Evolutionary conservation across 495 filamentous ascomycete species (phyloP).

Genomic region (Glonium stellatum): DNA sequence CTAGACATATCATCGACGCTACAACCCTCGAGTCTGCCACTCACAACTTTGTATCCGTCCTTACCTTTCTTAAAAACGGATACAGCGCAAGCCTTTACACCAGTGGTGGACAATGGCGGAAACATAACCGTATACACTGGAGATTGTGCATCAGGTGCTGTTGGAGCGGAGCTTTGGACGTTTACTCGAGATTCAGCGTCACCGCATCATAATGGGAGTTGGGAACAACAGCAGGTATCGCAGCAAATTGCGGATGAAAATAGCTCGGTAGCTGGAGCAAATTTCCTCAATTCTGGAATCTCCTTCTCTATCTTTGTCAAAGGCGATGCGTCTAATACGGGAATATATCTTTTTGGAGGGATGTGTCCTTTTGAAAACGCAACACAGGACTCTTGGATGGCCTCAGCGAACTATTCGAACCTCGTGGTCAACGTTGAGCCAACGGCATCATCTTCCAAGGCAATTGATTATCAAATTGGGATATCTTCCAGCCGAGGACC

Average conservation of each 20-base stretch:
- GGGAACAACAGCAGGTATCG: conserved; percentile 39
- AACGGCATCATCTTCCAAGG: conserved; percentile 26
- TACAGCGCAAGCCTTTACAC: conserved; percentile 47
- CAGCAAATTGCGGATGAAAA: conserved; percentile 30
- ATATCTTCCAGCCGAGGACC: conserved; percentile 45
- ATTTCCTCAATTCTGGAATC: conserved; percentile 60
- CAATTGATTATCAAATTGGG: conserved; percentile 36
- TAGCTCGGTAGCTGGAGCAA: conserved; percentile 44
- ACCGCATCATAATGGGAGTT: conserved; percentile 49
- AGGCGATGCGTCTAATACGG: conserved; percentile 43
- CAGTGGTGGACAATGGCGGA: conserved; percentile 58
- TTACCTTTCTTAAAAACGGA: conserved; percentile 57
- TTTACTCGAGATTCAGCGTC: conserved; percentile 42
- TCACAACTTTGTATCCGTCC: conserved; percentile 50
- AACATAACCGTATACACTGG: conserved; percentile 64
- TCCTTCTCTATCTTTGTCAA: conserved; percentile 56
- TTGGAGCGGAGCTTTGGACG: conserved; percentile 48
- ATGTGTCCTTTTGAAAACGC: conserved; percentile 64
- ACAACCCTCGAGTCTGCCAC: conserved; percentile 44
- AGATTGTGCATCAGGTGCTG: conserved; percentile 48
- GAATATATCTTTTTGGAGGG: conserved; percentile 75
- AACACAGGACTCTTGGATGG: conserved; percentile 48
- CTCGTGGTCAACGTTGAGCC: conserved; percentile 57
- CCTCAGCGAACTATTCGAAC: conserved; percentile 68
- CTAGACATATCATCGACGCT: conserved; percentile 57